These are phyloP conservation scores for Pseudocercospora musae DNA, from an alignment of 2,329 filamentous ascomycete genomes.

Conservation along the genomic window DNA sequence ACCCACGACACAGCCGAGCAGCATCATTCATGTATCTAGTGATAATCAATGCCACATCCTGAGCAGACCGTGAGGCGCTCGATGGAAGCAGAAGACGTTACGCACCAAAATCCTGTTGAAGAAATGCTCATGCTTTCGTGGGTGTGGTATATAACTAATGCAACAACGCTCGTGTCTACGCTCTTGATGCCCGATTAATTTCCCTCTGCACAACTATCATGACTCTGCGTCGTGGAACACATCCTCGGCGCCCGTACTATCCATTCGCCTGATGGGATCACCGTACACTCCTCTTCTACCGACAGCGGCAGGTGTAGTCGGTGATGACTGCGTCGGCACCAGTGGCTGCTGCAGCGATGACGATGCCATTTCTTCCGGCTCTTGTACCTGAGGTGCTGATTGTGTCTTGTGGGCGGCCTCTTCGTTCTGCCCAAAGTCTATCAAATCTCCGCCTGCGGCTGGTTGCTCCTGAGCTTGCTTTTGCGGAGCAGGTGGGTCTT, in stretches of 20 bases:
- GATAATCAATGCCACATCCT: too few relatives aligned
- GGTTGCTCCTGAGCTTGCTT: constrained; percentile 17
- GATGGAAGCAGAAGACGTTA: not conserved
- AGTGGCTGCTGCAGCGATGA: constrained; percentile 16
- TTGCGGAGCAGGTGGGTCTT: not conserved
- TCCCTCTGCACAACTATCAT: constrained; percentile 14
- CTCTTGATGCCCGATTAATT: not conserved
- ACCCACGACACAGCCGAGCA: too few relatives aligned
- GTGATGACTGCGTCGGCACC: constrained; percentile 11
- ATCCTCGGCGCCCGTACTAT: constrained; percentile 45
- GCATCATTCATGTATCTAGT: too few relatives aligned
- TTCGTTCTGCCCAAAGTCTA: constrained; percentile 56
- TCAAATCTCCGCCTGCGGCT: constrained; percentile 45
- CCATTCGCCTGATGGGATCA: constrained; percentile 31
- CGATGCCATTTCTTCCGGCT: constrained; percentile 6
- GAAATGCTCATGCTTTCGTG: constrained; percentile 9
- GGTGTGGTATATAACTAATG: not conserved
- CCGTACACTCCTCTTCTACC: constrained; percentile 11
- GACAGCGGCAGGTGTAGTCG: constrained; percentile 19
- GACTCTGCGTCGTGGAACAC: constrained; percentile 49
- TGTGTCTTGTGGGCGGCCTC: constrained; percentile 14
- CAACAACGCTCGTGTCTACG: not conserved
- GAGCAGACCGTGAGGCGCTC: too few relatives aligned
- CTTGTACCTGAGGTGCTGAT: constrained; percentile 6
- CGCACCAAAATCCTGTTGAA: constrained; percentile 10